A percentile compares a stretch with the other conserved stretches of the same genome.
Conservation (phyloP, 768 basidiomycete genomes). For the Pisolithus microcarpus region DNA sequence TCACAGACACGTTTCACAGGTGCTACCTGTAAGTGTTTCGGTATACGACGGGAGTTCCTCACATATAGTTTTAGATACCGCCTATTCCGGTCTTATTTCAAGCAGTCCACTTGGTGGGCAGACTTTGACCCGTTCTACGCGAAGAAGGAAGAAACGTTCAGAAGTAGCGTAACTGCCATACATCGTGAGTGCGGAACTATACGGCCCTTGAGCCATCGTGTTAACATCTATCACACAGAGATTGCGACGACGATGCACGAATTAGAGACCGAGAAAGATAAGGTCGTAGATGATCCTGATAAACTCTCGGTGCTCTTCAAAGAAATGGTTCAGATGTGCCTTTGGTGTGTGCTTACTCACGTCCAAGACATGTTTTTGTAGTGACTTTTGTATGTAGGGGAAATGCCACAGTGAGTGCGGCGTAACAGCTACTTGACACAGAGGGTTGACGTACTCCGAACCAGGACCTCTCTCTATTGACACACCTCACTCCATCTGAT, state of each 20-base stretch:
- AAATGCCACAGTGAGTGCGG: conserved; percentile 69
- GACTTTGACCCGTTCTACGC: conserved; percentile 75
- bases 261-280: conserved; percentile 45
- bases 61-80: conserved; percentile 56
- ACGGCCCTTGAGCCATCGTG: too few relatives aligned
- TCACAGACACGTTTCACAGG: conserved; percentile 28
- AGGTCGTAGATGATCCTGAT: conserved; percentile 38
- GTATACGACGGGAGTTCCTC: conserved; percentile 19
- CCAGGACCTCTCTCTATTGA: conserved; percentile 88
- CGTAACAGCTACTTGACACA: neutral
- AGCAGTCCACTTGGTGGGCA: conserved; percentile 61
- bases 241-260: conserved; percentile 69
- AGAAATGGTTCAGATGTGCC: conserved; percentile 86
- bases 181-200: conserved; percentile 46
- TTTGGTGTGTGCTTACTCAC: conserved; percentile 41
- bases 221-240: conserved; percentile 34
- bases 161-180: conserved; percentile 69
- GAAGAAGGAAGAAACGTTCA: conserved; percentile 79
- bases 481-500: conserved; percentile 75
- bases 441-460: neutral
- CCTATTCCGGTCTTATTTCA: conserved; percentile 66
- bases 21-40: conserved; percentile 66
- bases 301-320: conserved; percentile 62
- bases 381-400: conserved; percentile 49
- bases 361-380: too few relatives aligned